A percentile compares a stretch with the other conserved stretches of the same genome.
phyloP scores from a whole-genome alignment of 768 basidiomycete species.

The Tricholoma bakamatsutake region DNA sequence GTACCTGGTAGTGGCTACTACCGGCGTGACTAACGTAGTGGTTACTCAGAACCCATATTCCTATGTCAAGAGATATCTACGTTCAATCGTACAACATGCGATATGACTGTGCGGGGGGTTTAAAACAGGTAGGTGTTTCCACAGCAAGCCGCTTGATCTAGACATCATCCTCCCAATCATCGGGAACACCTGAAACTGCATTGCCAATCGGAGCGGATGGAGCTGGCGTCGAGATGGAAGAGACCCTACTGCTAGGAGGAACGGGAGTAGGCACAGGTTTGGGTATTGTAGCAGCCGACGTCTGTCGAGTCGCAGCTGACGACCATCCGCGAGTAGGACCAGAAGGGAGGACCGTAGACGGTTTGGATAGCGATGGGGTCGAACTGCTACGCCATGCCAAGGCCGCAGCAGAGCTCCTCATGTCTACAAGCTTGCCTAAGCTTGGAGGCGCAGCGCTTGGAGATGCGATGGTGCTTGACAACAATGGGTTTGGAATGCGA shows the following conservation, averaged over 20 bases:
- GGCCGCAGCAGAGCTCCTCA: conserved; percentile 27
- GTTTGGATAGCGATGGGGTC: conserved; percentile 7
- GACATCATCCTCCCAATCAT: conserved; percentile 52
- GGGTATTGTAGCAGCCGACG: not conserved
- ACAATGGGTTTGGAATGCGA: conserved; percentile 63
- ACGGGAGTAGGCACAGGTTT: not conserved
- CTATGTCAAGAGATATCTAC: too few species aligned
- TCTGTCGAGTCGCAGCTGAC: not conserved
- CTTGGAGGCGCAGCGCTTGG: conserved; percentile 25
- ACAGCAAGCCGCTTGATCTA: conserved; percentile 11
- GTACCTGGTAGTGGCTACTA: too few species aligned
- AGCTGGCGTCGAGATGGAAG: not conserved
- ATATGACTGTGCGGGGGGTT: too few species aligned
- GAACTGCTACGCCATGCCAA: conserved; percentile 18
- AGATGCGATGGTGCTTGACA: conserved; percentile 44
- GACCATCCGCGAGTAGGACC: not conserved
- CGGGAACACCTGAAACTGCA: conserved; percentile 32
- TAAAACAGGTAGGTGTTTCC: too few species aligned
- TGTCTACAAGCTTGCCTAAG: conserved; percentile 57
- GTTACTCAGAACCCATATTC: too few species aligned
- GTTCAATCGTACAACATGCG: too few species aligned
- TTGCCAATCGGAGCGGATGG: conserved; percentile 14
- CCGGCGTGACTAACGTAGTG: too few species aligned
- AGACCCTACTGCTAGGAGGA: not conserved
- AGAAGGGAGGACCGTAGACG: not conserved